Conservation (phyloP, 164 flowering plant genomes). For the Magnolia officinalis region DNA sequence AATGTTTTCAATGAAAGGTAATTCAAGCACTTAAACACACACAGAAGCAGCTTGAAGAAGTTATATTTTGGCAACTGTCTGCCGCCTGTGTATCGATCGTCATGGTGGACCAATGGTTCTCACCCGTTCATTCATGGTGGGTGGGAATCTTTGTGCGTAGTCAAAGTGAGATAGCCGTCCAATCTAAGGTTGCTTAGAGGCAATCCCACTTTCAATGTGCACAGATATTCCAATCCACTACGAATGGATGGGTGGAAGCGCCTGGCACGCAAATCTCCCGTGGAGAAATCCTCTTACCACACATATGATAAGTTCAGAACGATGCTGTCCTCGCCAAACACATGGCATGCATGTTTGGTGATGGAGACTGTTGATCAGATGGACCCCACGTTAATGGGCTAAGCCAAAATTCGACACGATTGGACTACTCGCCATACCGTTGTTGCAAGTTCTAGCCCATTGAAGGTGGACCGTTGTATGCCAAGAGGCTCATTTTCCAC, state of each 20-base stretch:
- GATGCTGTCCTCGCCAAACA: neutral
- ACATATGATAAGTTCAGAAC: neutral
- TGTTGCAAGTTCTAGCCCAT: too few relatives aligned
- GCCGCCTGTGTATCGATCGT: too few relatives aligned
- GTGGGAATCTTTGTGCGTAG: neutral
- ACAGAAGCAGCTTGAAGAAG: too few relatives aligned
- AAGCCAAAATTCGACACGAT: too few relatives aligned
- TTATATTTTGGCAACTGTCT: too few relatives aligned
- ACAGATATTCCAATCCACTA: neutral
- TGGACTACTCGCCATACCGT: too few relatives aligned
- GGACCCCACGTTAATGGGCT: too few relatives aligned
- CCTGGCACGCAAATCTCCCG: neutral
- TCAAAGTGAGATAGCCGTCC: neutral
- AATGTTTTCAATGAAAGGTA: too few relatives aligned
- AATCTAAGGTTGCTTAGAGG: neutral
- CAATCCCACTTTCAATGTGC: neutral
- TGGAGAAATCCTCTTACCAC: neutral
- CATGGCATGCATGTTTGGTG: neutral
- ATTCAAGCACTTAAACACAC: too few relatives aligned
- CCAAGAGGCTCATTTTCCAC: too few relatives aligned
- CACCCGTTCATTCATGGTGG: neutral
- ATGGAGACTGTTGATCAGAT: too few relatives aligned
- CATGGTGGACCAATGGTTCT: neutral
- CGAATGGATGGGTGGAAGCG: neutral
- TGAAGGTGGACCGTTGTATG: too few relatives aligned